These are phyloP conservation scores for Aspergillus sp. DNA, from an alignment of 2,329 filamentous ascomycete species.

Conservation along the genomic window DNA sequence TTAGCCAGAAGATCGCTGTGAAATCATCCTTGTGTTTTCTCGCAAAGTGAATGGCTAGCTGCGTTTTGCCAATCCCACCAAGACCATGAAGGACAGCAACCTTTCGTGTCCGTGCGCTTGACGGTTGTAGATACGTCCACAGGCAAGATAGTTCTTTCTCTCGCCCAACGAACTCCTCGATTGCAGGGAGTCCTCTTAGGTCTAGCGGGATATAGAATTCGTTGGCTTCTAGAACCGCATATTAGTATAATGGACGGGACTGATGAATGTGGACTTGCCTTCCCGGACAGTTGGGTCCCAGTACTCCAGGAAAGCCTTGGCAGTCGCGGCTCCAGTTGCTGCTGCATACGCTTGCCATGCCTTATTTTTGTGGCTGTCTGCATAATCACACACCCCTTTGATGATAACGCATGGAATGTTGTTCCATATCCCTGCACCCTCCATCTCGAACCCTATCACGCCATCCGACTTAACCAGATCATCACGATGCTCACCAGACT, in stretches of 20 bases:
- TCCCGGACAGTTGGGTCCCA: background rate
- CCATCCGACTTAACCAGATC: background rate
- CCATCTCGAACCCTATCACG: conserved; percentile 11
- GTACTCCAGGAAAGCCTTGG: background rate
- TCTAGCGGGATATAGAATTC: conserved; percentile 12
- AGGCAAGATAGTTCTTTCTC: conserved; percentile 15
- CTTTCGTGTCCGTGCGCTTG: conserved; percentile 6
- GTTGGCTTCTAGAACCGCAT: background rate
- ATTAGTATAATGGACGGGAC: background rate
- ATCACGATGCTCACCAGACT: conserved; percentile 11
- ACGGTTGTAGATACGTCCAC: conserved; percentile 15
- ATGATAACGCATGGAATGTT: conserved; percentile 3
- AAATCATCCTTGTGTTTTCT: conserved; percentile 20
- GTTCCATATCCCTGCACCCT: conserved; percentile 5
- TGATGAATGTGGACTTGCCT: background rate
- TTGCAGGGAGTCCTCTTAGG: conserved; percentile 11
- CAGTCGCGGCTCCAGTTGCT: background rate
- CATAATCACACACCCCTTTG: conserved; percentile 6
- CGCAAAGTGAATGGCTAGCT: conserved; percentile 22
- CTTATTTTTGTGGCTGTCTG: conserved; percentile 5
- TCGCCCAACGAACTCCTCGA: conserved; percentile 14
- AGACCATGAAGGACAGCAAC: conserved; percentile 21
- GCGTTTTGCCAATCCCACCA: conserved; percentile 26
- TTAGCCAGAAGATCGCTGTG: conserved; percentile 27
- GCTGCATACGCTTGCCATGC: conserved; percentile 6